Conservation (phyloP, 2,329 filamentous ascomycete genomes). For the Alternaria sp. region DNA sequence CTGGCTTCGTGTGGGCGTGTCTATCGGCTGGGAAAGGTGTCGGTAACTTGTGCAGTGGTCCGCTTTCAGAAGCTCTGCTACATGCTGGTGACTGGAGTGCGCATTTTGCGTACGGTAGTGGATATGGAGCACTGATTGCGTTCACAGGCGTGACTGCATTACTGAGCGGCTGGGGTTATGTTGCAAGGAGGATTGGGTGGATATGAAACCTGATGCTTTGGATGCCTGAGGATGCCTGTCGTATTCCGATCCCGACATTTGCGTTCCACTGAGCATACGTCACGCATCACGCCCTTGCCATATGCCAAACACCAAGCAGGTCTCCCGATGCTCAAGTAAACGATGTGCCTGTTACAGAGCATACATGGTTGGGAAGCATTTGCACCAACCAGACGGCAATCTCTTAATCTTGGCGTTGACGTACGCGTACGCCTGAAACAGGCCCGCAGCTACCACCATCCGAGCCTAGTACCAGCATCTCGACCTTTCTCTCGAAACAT, state of each 20-base stretch:
- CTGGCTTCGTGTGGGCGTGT: constrained; percentile 59
- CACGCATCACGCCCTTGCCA: constrained; percentile 2
- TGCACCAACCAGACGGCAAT: constrained; percentile 17
- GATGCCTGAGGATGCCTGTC: neutral
- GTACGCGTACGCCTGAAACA: constrained; percentile 27
- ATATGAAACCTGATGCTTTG: constrained; percentile 23
- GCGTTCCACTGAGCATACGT: constrained; percentile 4
- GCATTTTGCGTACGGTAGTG: constrained; percentile 54
- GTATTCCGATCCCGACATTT: neutral
- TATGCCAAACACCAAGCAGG: neutral
- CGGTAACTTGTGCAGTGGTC: constrained; percentile 61
- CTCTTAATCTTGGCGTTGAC: constrained; percentile 11
- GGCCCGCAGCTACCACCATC: constrained; percentile 16
- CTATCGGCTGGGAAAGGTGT: constrained; percentile 61
- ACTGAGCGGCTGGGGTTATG: constrained; percentile 42
- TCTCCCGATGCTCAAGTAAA: constrained; percentile 12
- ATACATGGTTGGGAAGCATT: constrained; percentile 9
- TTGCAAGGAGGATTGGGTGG: constrained; percentile 45
- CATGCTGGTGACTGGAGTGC: constrained; percentile 49
- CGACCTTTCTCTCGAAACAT: constrained; percentile 16
- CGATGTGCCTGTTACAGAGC: constrained; percentile 16
- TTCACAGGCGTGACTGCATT: constrained; percentile 55
- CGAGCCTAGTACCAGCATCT: constrained; percentile 7
- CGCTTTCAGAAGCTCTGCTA: constrained; percentile 59
- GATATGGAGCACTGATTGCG: constrained; percentile 54